phyloP scores from a whole-genome alignment of 805 yeast genomes.

The Sugiyamaella qingdaonensis region DNA sequence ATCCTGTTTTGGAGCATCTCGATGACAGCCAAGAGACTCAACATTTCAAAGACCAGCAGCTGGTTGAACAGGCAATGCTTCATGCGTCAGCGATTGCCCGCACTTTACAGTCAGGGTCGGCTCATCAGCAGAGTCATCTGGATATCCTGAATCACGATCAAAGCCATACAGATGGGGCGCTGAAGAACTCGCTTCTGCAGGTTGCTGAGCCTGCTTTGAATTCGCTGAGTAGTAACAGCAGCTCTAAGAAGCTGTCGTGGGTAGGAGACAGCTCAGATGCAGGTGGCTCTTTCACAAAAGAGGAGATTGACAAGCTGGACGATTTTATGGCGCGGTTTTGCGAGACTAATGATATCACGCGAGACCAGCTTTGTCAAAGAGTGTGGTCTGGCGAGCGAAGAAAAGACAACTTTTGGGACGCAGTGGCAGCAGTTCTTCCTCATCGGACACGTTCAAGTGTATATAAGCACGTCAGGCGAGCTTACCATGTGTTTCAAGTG shows the following conservation, averaged over 20 bases:
- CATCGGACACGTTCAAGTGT: constrained; percentile 83
- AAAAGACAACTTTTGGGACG: constrained; percentile 89
- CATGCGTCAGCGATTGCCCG: constrained; percentile 21
- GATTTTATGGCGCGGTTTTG: constrained; percentile 68
- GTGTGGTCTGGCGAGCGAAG: constrained; percentile 84
- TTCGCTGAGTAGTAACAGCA: neutral
- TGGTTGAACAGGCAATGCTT: constrained; percentile 20
- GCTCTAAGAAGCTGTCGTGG: constrained; percentile 17
- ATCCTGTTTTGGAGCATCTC: constrained; percentile 52
- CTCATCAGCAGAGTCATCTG: neutral
- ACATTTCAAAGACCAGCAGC: constrained; percentile 9
- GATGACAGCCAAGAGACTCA: constrained; percentile 34
- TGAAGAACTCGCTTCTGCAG: neutral
- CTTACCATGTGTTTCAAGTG: constrained; percentile 80
- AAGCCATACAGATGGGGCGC: neutral
- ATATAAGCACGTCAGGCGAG: constrained; percentile 87
- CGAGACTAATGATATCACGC: constrained; percentile 53
- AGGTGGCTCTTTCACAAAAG: constrained; percentile 49
- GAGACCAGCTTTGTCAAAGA: constrained; percentile 71
- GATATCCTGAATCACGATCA: neutral
- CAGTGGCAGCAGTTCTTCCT: constrained; percentile 72
- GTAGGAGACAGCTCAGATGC: constrained; percentile 28
- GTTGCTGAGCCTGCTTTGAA: neutral
- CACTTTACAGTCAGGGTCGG: neutral
- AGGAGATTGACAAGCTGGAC: constrained; percentile 69